Base-by-base conservation (phyloP, 192 early-diverging fungal genomes). In the Thoreauomyces humboldtii region DNA sequence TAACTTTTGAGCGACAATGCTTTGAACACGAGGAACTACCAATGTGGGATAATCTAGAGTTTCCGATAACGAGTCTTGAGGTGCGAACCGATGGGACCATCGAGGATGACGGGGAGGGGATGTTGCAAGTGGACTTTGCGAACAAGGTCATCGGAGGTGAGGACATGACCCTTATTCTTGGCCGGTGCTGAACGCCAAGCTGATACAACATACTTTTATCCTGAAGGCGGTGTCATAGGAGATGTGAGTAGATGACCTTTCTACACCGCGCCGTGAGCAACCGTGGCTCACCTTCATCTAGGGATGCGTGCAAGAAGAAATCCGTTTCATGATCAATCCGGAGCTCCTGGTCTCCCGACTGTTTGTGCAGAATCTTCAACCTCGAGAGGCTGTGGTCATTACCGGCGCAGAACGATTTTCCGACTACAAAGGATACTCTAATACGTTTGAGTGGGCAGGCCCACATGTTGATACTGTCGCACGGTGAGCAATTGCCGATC, bases 231-330 rank as follows among this genome's bases (percentile, higher is more conserved):
- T 48, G 65, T 73, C 42, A 35, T 74, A 27, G 57, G 63, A 17
- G 43, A 71, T 31, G 72, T 73, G 55, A 32, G 38, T n/a, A n/a
- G n/a, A n/a, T 56, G 14, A 22, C 22, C 38, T 9, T 59, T n/a
- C 9, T 15, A 12, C 41, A 15, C 11, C 37, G 22, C 11, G 11
- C 12, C 17, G 57, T 37, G 32, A 11, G 43, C 57, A 12, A 51
- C 12, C 31, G 14, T 22, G n/a, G n/a, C n/a, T n/a, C n/a, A n/a
- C 36, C 0, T 28, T 51, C 21, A 19, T 37, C 25, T 58, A 71
- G 61, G 80, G 80, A 14, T 61, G 65, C 22, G 80, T 81, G 1
- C 80, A 81, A 55, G 80, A 81, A 44, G 80, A 81, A 47, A 79
- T 81, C 55, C 61, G 61, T 1, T 81, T 81, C 46, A 68, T 81